Evolutionary conservation across 2,329 filamentous ascomycete genomes (phyloP).

Genomic region (Tolypocladium ophioglossoides): DNA sequence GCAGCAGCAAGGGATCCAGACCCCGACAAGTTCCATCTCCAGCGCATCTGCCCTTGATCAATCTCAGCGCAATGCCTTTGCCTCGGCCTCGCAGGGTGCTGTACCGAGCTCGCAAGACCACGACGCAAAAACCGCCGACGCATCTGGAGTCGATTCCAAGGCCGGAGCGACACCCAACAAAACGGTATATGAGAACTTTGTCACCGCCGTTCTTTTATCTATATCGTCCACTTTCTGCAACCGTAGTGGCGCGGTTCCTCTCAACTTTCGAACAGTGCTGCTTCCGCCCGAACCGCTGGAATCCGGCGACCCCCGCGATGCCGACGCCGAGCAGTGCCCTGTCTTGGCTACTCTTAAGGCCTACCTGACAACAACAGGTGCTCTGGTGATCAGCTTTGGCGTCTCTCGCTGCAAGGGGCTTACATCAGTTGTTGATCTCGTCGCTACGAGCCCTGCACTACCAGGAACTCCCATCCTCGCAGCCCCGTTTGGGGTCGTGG

Average conservation of each 20-base stretch:
- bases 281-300: conserved; percentile 21
- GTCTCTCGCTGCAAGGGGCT: conserved; percentile 38
- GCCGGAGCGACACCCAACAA: conserved; percentile 19
- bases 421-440: conserved; percentile 31
- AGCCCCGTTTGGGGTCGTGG: conserved; percentile 40
- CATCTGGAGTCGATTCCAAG: conserved; percentile 14
- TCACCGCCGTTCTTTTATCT: conserved; percentile 40
- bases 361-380: conserved; percentile 45
- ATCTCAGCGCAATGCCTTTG: conserved; percentile 13
- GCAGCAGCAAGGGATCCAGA: conserved; percentile 29
- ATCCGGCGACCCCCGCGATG: conserved; percentile 8
- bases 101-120: conserved; percentile 10
- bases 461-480: conserved; percentile 37
- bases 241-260: conserved; percentile 35
- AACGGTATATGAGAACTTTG: conserved; percentile 42
- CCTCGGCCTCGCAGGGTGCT: conserved; percentile 4
- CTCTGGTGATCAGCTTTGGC: conserved; percentile 37
- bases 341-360: conserved; percentile 40
- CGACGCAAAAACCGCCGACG: conserved; percentile 16
- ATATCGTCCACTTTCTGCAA: conserved; percentile 39
- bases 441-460: conserved; percentile 27
- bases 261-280: conserved; percentile 43
- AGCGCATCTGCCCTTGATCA: conserved; percentile 28
- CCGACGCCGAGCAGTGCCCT: conserved; percentile 10
- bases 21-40: conserved; percentile 36